phyloP scores from a whole-genome alignment of 352 stramenopile species.

The Pythium biforme region DNA sequence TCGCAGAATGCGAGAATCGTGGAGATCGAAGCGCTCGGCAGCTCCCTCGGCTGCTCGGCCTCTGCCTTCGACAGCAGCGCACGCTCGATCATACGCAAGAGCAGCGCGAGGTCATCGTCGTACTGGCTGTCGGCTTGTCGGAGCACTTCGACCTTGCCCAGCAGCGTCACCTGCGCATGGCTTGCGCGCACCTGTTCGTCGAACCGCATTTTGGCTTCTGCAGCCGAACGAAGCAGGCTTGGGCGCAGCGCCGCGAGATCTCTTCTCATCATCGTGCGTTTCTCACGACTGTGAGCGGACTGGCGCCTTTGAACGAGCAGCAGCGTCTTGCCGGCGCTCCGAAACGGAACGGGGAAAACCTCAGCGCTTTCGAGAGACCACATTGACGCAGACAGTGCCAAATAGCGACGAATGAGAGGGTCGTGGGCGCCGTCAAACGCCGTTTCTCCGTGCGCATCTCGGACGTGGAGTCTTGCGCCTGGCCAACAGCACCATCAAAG shows the following conservation, averaged over 20 bases:
- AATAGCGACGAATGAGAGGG: constrained; percentile 27
- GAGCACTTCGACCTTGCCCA: constrained; percentile 36
- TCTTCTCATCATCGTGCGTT: constrained; percentile 19
- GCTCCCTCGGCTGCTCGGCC: constrained; percentile 25
- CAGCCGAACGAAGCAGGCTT: constrained; percentile 38
- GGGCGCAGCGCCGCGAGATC: constrained; percentile 34
- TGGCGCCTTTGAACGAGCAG: constrained; percentile 45
- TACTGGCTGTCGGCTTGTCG: constrained; percentile 39
- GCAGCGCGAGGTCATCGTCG: constrained; percentile 28
- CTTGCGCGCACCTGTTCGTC: constrained; percentile 37
- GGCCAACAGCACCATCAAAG: neutral
- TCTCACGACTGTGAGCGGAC: constrained; percentile 19
- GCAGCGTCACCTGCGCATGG: constrained; percentile 38
- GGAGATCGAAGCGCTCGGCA: constrained; percentile 33
- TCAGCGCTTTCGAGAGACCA: constrained; percentile 17
- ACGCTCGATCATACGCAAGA: constrained; percentile 33
- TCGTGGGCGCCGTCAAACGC: constrained; percentile 49
- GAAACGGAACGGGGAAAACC: constrained; percentile 53
- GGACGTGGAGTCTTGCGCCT: constrained; percentile 45
- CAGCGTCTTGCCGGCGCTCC: constrained; percentile 33
- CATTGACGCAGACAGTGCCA: constrained; percentile 29
- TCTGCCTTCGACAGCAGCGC: constrained; percentile 34
- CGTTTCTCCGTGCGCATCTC: constrained; percentile 46
- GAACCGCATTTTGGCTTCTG: constrained; percentile 54
- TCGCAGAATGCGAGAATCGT: constrained; percentile 52